Conservation (phyloP, 2,329 filamentous ascomycete genomes). For the Alternaria sp. region DNA sequence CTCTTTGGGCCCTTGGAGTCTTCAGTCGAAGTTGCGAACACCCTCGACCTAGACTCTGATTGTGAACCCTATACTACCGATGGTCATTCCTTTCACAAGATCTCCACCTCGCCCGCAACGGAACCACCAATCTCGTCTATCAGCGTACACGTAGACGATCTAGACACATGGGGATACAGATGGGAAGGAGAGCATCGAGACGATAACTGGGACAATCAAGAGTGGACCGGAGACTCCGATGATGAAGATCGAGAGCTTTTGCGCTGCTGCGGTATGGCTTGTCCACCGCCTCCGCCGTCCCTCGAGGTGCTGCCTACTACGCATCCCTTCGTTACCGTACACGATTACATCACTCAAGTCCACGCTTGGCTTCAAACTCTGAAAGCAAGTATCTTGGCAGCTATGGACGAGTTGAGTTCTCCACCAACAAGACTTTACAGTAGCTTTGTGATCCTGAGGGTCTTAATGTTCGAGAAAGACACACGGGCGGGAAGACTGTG, state of each 20-base stretch:
- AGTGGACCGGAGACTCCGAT: too few species aligned
- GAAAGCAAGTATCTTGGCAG: neutral
- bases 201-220: neutral
- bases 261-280: neutral
- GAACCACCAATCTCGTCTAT: neutral
- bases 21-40: neutral
- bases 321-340: neutral
- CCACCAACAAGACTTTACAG: neutral
- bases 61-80: neutral
- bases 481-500: neutral
- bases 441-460: neutral
- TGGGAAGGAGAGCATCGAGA: neutral
- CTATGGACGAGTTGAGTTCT: rapidly evolving
- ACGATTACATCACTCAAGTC: neutral
- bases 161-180: neutral
- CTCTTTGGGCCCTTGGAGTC: neutral
- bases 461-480: rapidly evolving
- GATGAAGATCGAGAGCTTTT: neutral
- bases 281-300: neutral
- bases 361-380: neutral
- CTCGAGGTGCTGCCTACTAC: neutral
- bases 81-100: neutral
- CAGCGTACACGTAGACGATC: neutral
- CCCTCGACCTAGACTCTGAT: neutral
- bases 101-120: neutral